Conservation (phyloP, 257 asterid species). For the Parsonsia alboflavescens region DNA sequence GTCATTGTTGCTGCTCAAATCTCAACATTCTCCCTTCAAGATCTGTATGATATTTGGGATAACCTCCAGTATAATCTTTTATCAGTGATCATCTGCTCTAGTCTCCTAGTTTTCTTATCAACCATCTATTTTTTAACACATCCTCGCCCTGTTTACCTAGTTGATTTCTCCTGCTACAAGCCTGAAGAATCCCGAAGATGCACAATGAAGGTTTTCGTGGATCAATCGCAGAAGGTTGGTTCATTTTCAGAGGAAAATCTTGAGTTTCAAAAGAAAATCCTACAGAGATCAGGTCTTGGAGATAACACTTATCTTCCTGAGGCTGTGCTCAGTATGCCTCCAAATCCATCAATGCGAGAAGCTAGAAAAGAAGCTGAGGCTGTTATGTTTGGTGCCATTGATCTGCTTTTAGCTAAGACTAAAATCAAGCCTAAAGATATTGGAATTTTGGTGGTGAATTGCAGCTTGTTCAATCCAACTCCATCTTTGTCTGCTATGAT, state of each 20-base stretch:
- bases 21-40: conserved; percentile 29
- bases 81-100: conserved; percentile 27
- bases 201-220: conserved; percentile 30
- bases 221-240: conserved; percentile 27
- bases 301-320: conserved; percentile 36
- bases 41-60: conserved; percentile 31
- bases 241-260: conserved; percentile 34
- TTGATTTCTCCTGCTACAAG: conserved; percentile 36
- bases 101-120: conserved; percentile 27
- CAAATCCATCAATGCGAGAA: conserved; percentile 34
- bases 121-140: conserved; percentile 34
- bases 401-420: conserved; percentile 31
- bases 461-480: conserved; percentile 43
- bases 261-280: conserved; percentile 33
- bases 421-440: conserved; percentile 28
- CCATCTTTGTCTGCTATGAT: conserved; percentile 42
- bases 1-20: conserved; percentile 29
- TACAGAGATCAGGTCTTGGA: conserved; percentile 38
- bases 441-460: conserved; percentile 38
- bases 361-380: conserved; percentile 39
- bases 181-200: conserved; percentile 32
- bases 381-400: conserved; percentile 42
- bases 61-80: conserved; percentile 33
- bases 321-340: conserved; percentile 34
- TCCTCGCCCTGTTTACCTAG: conserved; percentile 34